These are phyloP conservation scores for Baorangia bicolor DNA, from an alignment of 768 basidiomycete species.

Conservation along the genomic window DNA sequence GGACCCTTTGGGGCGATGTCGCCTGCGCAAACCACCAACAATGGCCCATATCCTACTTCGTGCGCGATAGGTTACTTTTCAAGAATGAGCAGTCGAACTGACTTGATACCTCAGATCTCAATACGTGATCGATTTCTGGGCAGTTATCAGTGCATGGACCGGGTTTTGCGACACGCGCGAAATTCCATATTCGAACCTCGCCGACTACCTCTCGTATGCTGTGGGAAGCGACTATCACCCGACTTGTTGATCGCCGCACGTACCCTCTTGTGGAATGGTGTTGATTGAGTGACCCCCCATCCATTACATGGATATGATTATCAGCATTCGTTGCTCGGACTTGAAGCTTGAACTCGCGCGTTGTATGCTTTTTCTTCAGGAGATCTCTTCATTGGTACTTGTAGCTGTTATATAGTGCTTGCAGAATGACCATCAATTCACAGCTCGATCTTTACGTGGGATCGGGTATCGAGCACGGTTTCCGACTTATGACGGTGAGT, in stretches of 20 bases:
- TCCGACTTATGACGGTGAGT: no score
- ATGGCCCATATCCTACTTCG: conserved; percentile 24
- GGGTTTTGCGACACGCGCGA: conserved; percentile 20
- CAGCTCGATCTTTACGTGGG: neutral
- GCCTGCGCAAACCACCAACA: conserved; percentile 2
- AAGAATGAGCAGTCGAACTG: neutral
- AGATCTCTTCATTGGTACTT: neutral
- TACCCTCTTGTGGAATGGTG: neutral
- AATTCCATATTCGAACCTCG: conserved; percentile 24
- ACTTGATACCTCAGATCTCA: conserved; percentile 6
- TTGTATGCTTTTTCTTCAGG: neutral
- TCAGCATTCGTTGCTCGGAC: neutral
- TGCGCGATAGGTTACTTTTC: neutral
- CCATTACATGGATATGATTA: neutral
- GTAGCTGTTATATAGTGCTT: neutral
- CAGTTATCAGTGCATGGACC: conserved; percentile 23
- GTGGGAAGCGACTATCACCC: conserved; percentile 14
- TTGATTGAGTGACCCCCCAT: neutral
- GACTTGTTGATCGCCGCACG: conserved; percentile 6
- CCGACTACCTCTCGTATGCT: conserved; percentile 25
- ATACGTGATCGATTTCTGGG: conserved; percentile 25
- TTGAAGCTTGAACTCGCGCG: neutral
- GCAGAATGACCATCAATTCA: neutral
- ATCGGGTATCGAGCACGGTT: no score
- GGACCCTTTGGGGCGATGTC: conserved; percentile 6